Base-by-base conservation (phyloP, 2,329 filamentous ascomycete species). In the Claviceps humidiphila region DNA sequence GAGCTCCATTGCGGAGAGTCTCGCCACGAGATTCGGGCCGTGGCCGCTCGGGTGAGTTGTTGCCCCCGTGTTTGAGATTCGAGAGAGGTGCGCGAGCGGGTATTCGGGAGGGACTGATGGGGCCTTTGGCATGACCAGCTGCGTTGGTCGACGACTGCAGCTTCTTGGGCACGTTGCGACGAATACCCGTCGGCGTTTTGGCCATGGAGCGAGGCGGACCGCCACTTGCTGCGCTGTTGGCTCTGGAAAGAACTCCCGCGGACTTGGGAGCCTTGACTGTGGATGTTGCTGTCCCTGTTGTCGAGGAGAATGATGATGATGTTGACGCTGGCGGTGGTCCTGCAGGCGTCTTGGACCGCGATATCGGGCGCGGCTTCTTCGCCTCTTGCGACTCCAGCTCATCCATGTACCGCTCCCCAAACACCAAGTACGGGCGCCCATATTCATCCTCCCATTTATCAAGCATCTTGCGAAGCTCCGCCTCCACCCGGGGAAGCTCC, bases 401-500 rank as follows among this genome's bases (percentile, higher is more conserved):
- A 57, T 97, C 89, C 39, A 98, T 75, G 63, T 96, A 98, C 58
- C 88, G 79, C 63, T 95, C 86, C 34, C 93, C 93, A 58, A 93
- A 89, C 14, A 98, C 90, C 46, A 94, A 74, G 74, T 98, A 98
- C 3, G 90, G 88, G 11, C 89, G 82, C 3, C 89, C 91, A 65
- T 91, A 96, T 63, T 97, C 93, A 51, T 95, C 85, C 65, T 98
- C 93, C 83, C 89, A 98, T 46, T 77, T 72, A 64, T 91, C 87
- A 30, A 98, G 76, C n/a, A 79, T 76, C 65, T 84, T 91, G 58
- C 80, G 80, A 54, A 98, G 71, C n/a, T 97, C 89, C 0, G 77
- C 78, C 53, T 91, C 84, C 44, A 98, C 77, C 72, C 95, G 97
- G 52, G 93, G 93, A 34, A 98, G 74, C 64, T 98, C 93, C 68